Evolutionary conservation across 1,139 yeast species (phyloP).

Genomic region (Candida pseudoviswanathii): DNA sequence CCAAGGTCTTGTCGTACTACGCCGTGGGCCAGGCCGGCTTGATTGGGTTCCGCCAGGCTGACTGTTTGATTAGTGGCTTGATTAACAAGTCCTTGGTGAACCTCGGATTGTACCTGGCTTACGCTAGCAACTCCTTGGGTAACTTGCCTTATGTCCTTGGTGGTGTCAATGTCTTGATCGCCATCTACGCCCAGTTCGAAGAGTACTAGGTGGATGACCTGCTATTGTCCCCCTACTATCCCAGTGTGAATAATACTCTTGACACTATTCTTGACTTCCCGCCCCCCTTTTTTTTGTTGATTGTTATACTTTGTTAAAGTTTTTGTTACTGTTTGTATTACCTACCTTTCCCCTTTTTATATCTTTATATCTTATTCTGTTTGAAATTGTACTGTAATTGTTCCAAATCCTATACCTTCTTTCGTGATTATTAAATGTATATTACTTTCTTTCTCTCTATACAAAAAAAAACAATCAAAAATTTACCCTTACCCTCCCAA

Average conservation of each 20-base stretch:
- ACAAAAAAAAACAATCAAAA: background rate
- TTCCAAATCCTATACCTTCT: background rate
- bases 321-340: background rate
- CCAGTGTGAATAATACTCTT: background rate
- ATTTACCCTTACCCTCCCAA: background rate
- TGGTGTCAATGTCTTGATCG: conserved; percentile 48
- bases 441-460: background rate
- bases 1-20: conserved; percentile 51
- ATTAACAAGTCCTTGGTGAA: conserved; percentile 39
- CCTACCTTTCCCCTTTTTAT: background rate
- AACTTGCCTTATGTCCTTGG: conserved; percentile 52
- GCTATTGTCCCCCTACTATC: background rate
- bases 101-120: conserved; percentile 39
- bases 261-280: background rate
- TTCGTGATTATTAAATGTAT: background rate
- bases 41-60: conserved; percentile 27
- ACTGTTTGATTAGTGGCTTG: conserved; percentile 39
- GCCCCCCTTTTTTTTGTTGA: background rate
- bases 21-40: conserved; percentile 37
- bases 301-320: background rate
- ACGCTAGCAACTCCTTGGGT: conserved; percentile 44
- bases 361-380: no score
- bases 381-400: background rate
- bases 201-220: conserved; percentile 26
- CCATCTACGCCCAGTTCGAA: conserved; percentile 54